These are phyloP conservation scores for Barnettozyma californica DNA, from an alignment of 805 yeast genomes.

Conservation along the genomic window DNA sequence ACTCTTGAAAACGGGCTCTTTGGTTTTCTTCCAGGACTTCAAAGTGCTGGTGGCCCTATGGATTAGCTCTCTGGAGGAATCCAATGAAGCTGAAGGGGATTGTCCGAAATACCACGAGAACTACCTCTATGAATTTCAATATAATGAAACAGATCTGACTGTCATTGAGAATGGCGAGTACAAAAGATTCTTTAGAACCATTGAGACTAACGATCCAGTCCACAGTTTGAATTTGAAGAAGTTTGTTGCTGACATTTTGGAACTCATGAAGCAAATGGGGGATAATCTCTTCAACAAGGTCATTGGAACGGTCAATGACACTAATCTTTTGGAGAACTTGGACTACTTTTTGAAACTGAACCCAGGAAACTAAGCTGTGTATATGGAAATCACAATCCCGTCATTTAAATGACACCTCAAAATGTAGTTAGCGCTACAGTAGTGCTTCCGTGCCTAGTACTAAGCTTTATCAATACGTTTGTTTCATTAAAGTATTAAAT, in stretches of 20 bases:
- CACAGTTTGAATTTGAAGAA: slow-evolving; percentile 46
- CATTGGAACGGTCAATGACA: slow-evolving; percentile 9
- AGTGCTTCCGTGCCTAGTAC: too few relatives aligned
- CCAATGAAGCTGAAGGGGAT: slow-evolving; percentile 61
- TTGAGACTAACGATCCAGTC: slow-evolving; percentile 43
- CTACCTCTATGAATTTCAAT: slow-evolving; percentile 28
- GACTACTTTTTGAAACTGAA: slow-evolving; percentile 18
- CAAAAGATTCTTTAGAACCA: slow-evolving; percentile 34
- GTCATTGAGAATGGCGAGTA: slow-evolving; percentile 37
- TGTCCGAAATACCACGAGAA: slow-evolving; percentile 46
- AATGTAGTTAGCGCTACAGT: too few relatives aligned
- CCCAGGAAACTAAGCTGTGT: neutral
- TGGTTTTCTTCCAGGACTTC: slow-evolving; percentile 26
- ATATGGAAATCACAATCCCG: neutral
- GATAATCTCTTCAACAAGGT: slow-evolving; percentile 7
- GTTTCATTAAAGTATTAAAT: neutral
- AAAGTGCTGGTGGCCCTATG: slow-evolving; percentile 36
- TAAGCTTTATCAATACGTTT: neutral
- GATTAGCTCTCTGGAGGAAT: slow-evolving; percentile 64
- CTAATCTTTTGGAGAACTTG: slow-evolving; percentile 21
- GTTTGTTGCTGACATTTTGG: slow-evolving; percentile 32
- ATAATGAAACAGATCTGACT: slow-evolving; percentile 18
- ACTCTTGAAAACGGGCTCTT: slow-evolving; percentile 35
- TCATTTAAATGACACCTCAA: neutral
- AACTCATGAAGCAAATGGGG: slow-evolving; percentile 11